Base-by-base conservation (phyloP, 2,329 filamentous ascomycete genomes). In the Penicillium sp. region DNA sequence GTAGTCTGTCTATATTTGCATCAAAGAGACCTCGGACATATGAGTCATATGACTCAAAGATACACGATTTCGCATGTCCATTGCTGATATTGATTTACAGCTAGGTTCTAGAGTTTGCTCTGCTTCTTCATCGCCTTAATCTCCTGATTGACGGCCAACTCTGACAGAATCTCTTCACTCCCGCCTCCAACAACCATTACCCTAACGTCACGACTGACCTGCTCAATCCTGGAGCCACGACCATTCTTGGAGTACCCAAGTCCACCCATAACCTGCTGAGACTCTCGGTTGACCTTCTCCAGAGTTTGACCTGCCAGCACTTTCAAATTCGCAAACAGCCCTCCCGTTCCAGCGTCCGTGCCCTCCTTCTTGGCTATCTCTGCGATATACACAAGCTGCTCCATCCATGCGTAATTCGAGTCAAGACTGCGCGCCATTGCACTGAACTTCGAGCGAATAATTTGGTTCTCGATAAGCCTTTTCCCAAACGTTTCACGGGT, bases 401-500 rank as follows among this genome's bases (percentile, higher is more conserved):
- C 83, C 46, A 85, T 67, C 76, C 81, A 85, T 0, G 82, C 81
- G 69, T 80, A 83, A 44, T 81, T 76, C 0, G 80, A 78, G 58
- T 86, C 83, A 5, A 86, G 74, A 50, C 79, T 74, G 3, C 81
- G 75, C 0, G 79, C 82, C 57, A 85, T 75, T 7, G 75, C 78
- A 0, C 79, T 75, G 6, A 86, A 74, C 63, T 86, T 86, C 15
- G 78, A 72, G 3, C 78, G 73, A 52, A 86, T 85, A 35, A 84
- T 79, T 45, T 84, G 81, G 62, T 83, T 80, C 15, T 78, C 68
- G 52, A 85, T 79, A 21, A 86, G 73, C 1, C 79, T 78, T 55
- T 78, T 79, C 10, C 82, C 82, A 61, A 86, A 86, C 0, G 83
- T 84, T 55, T 83, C 74, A 6, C 83, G 73, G 7, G 71, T 76